Evolutionary conservation across 768 basidiomycete species (phyloP), one percentile per base, ranked within the genome.

Genomic region (Trametes maxima): DNA sequence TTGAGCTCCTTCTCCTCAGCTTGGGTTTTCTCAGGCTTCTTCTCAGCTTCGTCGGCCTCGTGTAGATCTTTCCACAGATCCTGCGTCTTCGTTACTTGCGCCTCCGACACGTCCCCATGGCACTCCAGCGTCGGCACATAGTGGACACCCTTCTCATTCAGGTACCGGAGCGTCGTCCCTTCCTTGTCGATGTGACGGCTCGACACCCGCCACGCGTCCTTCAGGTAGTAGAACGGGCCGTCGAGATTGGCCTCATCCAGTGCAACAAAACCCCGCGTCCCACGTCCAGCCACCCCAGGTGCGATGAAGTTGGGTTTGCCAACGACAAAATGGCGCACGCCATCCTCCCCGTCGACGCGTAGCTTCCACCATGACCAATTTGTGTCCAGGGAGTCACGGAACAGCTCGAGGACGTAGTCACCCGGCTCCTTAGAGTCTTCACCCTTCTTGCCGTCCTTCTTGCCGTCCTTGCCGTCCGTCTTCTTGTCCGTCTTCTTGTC

Each of bases 171-270:
- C 5, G 25, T 40, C 7, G 44, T 58, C 6, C 61, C 54, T 22
- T 65, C 65, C 43, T 45, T 60, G 37, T 48, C 33, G 25, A 54
- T 11, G 2, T 28, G 12, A 5, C 1, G 21, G 24, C 36, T 44
- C 6, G 22, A 21, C n/a, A 48, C 35, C 10, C 60, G 53, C 65
- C 65, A 65, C 11, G 48, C 39, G 44, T 65, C 65, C 57, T 62
- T 65, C 19, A 65, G 36, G 33, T 58, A 65, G 17, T 53, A 58
- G n/a, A 65, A 48, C 21, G 36, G 36, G 4, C 51, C 51, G 37
- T 52, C 21, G 51, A 42, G 39, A 37, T 52, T 13, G 12, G 25
- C 13, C 24, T 54, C 43, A 33, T 62, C 60, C 25, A 51, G 19
- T 5, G 65, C 65, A 4, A 65, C 44, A 24, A 56, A 65, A 12